A percentile compares a stretch with the other conserved stretches of the same genome.
phyloP scores from a whole-genome alignment of 2,329 filamentous ascomycete species.

The Cordyceps cateniannulata region DNA sequence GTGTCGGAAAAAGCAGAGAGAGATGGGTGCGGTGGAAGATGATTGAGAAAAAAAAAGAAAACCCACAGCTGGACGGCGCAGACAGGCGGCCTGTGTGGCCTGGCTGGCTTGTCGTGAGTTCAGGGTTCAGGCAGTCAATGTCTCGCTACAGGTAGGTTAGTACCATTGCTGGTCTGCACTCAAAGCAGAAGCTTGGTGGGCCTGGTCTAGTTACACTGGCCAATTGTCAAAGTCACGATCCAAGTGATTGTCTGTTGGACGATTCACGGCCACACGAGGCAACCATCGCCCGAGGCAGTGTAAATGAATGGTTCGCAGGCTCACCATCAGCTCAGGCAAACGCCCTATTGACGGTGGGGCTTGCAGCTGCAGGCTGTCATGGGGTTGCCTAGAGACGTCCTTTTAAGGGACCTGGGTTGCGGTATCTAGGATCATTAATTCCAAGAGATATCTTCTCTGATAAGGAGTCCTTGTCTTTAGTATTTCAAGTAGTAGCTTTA shows the following conservation, averaged over 20 bases:
- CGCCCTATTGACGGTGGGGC: neutral
- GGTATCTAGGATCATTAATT: too few species aligned
- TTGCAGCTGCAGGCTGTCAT: slow-evolving; percentile 5
- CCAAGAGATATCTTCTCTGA: too few species aligned
- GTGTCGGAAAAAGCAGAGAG: neutral
- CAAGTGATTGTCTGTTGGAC: neutral
- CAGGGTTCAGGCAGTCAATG: too few species aligned
- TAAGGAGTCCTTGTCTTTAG: too few species aligned
- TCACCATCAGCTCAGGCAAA: neutral
- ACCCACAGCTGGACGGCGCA: neutral
- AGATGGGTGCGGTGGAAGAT: neutral
- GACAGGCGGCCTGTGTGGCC: neutral
- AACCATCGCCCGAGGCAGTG: neutral
- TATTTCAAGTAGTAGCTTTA: too few species aligned
- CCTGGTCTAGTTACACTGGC: neutral
- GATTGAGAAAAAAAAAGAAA: neutral
- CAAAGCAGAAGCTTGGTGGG: too few species aligned
- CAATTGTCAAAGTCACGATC: neutral
- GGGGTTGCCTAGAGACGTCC: neutral
- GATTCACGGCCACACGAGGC: neutral
- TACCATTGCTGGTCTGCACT: too few species aligned
- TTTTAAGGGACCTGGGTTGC: too few species aligned
- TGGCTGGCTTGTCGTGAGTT: too few species aligned
- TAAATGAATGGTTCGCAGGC: neutral
- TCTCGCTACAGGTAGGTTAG: too few species aligned